Evolutionary conservation across 2,329 filamentous ascomycete genomes (phyloP).

Genomic region (Venturia effusa): DNA sequence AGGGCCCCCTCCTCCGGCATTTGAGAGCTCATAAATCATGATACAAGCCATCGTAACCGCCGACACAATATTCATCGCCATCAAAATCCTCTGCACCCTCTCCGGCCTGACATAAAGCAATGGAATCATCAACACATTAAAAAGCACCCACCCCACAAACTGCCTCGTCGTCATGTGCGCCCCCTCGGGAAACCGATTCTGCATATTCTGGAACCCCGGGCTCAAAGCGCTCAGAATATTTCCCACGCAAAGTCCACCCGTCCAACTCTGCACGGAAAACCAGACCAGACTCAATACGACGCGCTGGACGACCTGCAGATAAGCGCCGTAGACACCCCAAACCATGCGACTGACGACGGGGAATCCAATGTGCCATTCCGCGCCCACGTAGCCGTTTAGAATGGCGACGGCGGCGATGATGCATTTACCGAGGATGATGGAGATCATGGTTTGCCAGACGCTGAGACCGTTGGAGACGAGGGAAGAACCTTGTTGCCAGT

Average conservation of each 20-base stretch:
- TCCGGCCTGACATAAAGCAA: background rate
- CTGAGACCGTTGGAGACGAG: conserved; percentile 28
- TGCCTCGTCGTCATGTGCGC: background rate
- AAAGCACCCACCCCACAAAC: background rate
- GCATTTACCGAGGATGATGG: conserved; percentile 30
- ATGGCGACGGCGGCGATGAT: conserved; percentile 26
- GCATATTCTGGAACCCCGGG: background rate
- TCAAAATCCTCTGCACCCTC: background rate
- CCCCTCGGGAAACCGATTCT: background rate
- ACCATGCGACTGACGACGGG: conserved; percentile 29
- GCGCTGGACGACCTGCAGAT: conserved; percentile 29
- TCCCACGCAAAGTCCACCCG: conserved; percentile 19
- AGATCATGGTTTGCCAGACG: conserved; percentile 32
- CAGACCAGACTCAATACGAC: conserved; percentile 32
- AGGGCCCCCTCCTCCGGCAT: background rate
- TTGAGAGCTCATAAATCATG: background rate
- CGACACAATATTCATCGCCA: background rate
- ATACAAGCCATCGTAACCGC: background rate
- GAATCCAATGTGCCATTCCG: conserved; percentile 34
- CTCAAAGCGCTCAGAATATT: background rate
- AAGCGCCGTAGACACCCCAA: conserved; percentile 33
- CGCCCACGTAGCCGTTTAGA: conserved; percentile 22
- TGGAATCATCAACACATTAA: background rate
- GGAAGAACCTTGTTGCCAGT: conserved; percentile 27
- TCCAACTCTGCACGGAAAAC: conserved; percentile 28